Conservation (phyloP, 1,284 basidiomycete species). For the Trametes pubescens region DNA sequence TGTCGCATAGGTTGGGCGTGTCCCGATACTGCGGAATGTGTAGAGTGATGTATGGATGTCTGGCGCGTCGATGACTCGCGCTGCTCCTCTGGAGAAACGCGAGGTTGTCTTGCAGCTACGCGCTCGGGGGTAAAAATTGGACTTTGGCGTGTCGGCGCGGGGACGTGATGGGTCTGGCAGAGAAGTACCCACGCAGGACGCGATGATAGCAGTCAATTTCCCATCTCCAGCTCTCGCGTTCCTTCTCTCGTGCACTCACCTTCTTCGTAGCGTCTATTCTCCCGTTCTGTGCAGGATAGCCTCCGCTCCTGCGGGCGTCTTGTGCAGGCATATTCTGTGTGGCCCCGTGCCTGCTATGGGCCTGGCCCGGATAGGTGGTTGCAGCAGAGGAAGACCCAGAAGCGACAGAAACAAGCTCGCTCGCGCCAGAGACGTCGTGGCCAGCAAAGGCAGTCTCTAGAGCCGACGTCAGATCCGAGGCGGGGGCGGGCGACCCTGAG, state of each 20-base stretch:
- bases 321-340: neutral
- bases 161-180: neutral
- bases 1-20: slow-evolving; percentile 1
- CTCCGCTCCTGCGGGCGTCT: neutral
- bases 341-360: too few species aligned
- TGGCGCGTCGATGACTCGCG: neutral
- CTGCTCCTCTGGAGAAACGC: neutral
- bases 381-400: neutral
- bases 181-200: slow-evolving; percentile 2
- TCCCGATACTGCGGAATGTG: neutral
- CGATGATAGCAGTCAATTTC: slow-evolving; percentile 9
- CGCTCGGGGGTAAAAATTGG: slow-evolving; percentile 6
- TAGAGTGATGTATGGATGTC: neutral
- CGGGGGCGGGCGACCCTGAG: slow-evolving; percentile 17
- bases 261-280: slow-evolving; percentile 12
- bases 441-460: neutral
- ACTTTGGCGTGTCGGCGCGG: slow-evolving; percentile 1
- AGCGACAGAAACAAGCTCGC: neutral
- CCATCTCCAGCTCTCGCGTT: neutral
- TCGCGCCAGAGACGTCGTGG: neutral
- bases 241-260: slow-evolving; percentile 10
- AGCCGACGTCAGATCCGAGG: slow-evolving; percentile 4
- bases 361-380: neutral
- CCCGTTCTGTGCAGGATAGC: neutral
- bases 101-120: neutral